Evolutionary conservation across 1,284 basidiomycete genomes (phyloP), one percentile per base, ranked within the genome.

Genomic region (Sporisorium iseilematis-ciliati): DNA sequence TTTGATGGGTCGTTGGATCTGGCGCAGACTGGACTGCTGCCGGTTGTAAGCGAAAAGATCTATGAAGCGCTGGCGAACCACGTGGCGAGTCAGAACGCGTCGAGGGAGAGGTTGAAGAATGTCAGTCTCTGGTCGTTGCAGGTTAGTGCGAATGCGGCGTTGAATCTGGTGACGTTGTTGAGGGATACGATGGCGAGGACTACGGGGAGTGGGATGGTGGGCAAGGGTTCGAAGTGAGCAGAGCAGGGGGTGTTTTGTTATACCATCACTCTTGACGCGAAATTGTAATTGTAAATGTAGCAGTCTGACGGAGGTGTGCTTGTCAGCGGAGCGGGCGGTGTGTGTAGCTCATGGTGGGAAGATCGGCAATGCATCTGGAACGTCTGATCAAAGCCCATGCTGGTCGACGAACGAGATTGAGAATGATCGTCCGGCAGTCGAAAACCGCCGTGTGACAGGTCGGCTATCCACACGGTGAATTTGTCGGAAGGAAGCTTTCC

Each of bases 1-100:
- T 85, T 85, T 43, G 82, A 85, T 26, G 83, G 83, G 1, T 79
- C 79, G n/a, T 49, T 85, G 18, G 83, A 85, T 55, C 80, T 85
- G 3, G 77, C 82, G 0, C 83, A 85, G 43, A 85, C 83, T 2
- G 83, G 83, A 6, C 61, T 85, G 26, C 57, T 83, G 16, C 82
- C 82, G 1, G 75, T 83, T 16, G 75, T 85, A 7, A 78, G 73
- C 11, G 77, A 81, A 29, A 82, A 84, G 67, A 83, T 85, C 49
- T 82, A 84, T 73, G 79, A 85, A 45, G 83, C 83, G 11, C 52
- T 85, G 31, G 83, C 83, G 18, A 75, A 80, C 50, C 83, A 85
- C 52, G 83, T 85, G 21, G 60, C 71, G 4, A 82, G 79, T 21
- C 70, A 82, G 41, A 80, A 82, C 61, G 83, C 82, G 3, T 79